phyloP scores from a whole-genome alignment of 495 filamentous ascomycete species.

The Lepidopterella palustris region DNA sequence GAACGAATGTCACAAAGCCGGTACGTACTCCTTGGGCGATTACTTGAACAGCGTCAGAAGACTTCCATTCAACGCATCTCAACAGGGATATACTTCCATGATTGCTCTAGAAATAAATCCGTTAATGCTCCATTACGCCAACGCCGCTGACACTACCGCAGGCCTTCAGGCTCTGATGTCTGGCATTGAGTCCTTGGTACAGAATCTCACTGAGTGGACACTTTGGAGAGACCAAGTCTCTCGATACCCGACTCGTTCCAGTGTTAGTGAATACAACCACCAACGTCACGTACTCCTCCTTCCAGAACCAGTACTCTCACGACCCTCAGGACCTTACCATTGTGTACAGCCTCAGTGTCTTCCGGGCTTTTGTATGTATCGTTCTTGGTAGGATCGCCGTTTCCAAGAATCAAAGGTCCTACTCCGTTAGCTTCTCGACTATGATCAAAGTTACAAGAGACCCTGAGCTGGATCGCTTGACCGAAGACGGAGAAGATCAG shows the following conservation, averaged over 20 bases:
- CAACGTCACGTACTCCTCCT: neutral
- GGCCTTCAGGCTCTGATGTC: neutral
- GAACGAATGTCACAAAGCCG: neutral
- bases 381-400: neutral
- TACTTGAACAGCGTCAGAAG: too few species aligned
- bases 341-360: neutral
- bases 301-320: neutral
- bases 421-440: neutral
- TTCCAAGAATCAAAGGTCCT: neutral
- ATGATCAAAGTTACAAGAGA: neutral
- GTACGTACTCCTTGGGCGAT: too few species aligned
- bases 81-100: neutral
- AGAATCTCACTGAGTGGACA: neutral
- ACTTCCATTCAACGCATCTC: neutral
- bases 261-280: neutral
- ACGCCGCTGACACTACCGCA: neutral
- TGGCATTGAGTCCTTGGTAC: neutral
- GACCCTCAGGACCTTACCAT: neutral
- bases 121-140: neutral
- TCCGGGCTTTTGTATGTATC: neutral
- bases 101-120: neutral
- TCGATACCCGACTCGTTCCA: neutral
- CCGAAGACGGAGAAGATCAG: neutral
- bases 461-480: neutral
- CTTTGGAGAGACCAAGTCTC: neutral